Evolutionary conservation across 2,329 filamentous ascomycete species (phyloP), one percentile per base, ranked within the genome.

Genomic region (Ascochyta clinopodiicola): DNA sequence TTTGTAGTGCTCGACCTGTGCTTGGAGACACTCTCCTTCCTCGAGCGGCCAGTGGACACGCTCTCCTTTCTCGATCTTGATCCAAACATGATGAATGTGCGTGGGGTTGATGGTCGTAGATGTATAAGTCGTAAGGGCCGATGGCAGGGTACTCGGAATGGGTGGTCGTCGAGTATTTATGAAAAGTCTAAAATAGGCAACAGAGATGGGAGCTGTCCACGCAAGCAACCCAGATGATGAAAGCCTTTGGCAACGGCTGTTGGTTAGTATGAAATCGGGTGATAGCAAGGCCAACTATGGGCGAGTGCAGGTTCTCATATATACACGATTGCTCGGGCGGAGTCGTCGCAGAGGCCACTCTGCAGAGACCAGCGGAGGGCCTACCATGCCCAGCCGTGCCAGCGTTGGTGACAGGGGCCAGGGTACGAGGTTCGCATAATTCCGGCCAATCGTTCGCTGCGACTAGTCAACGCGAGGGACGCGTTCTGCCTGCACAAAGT

Each of bases 21-120:
- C 63, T 75, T 75, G 24, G 74, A 75, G 61, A 77, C 71, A 66
- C 71, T 75, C 27, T 69, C 69, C 36, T 70, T 61, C 54, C 67
- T 66, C 48, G 69, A 62, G 63, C 70, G 65, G 58, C 55, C 60
- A 31, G 42, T 40, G 22, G 74, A 75, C 63, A 77, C 71, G 67
- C 71, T 75, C 22, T 69, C 69, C 32, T 70, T 61, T 57, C 67
- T 67, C 57, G 69, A 62, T 62, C 70, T 62, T 63, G 70, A 73
- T 65, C 69, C 69, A 52, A 76, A 75, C 73, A 75, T 76, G 60
- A 59, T 72, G 61, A 39, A 52, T 24, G 46, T 51, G 37, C 34
- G 36, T 56, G 46, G 52, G 21, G 39, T 46, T 56, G 52, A 43
- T 56, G 59, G 63, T 62, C 54, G 44, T 50, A 37, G 44, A 44